These are phyloP conservation scores for Volutella citrinella DNA, from an alignment of 2,329 filamentous ascomycete species.

Conservation along the genomic window DNA sequence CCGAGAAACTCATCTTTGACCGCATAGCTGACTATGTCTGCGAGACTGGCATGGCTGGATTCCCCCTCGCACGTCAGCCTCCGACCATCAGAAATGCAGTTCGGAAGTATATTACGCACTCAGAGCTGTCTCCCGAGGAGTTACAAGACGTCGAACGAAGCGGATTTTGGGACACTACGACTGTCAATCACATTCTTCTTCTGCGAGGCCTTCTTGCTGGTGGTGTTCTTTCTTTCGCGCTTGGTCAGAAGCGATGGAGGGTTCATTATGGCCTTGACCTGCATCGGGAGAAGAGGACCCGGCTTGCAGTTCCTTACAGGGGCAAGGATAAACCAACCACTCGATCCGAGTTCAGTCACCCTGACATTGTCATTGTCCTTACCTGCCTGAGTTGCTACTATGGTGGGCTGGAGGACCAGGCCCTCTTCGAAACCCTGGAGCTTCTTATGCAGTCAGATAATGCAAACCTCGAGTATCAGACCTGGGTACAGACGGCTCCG, in stretches of 20 bases:
- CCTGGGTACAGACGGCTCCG: constrained; percentile 41
- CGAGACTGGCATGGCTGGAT: constrained; percentile 34
- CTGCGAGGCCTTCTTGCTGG: constrained; percentile 55
- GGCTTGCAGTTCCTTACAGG: constrained; percentile 55
- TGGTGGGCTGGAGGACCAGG: constrained; percentile 47
- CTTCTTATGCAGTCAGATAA: constrained; percentile 51
- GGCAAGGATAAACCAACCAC: constrained; percentile 56
- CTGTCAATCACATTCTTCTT: constrained; percentile 39
- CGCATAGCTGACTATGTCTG: constrained; percentile 40
- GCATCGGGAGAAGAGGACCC: constrained; percentile 36
- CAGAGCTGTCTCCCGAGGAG: constrained; percentile 23
- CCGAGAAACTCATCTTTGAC: constrained; percentile 26
- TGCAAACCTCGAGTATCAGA: constrained; percentile 46
- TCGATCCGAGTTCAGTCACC: constrained; percentile 60
- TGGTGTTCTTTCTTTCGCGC: constrained; percentile 50
- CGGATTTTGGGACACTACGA: constrained; percentile 34
- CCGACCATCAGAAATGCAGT: constrained; percentile 29
- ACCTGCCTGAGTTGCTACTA: constrained; percentile 58
- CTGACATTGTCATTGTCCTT: constrained; percentile 54
- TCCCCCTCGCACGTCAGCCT: constrained; percentile 41
- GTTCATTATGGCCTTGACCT: constrained; percentile 61
- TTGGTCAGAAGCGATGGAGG: constrained; percentile 59
- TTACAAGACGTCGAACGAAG: constrained; percentile 34
- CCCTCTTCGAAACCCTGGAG: constrained; percentile 46
- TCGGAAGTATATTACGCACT: constrained; percentile 42